These are phyloP conservation scores for Nakazawaea molendinolei DNA, from an alignment of 805 yeast genomes.

Conservation along the genomic window DNA sequence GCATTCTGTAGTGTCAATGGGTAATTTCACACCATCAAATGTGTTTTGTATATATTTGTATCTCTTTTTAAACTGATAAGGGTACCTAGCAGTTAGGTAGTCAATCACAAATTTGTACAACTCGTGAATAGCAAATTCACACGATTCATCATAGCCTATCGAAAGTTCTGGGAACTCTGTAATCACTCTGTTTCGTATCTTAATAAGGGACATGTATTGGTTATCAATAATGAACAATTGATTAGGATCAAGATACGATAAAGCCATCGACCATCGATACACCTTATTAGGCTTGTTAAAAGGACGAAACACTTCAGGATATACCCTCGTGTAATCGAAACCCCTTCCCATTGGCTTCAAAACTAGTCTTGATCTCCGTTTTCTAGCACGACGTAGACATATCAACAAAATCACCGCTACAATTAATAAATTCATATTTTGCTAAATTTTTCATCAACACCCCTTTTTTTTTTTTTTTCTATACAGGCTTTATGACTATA, in stretches of 20 bases:
- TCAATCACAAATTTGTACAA: slow-evolving; percentile 36
- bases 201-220: slow-evolving; percentile 42
- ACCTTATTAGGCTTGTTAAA: slow-evolving; percentile 35
- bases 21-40: slow-evolving; percentile 23
- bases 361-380: too few species aligned
- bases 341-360: too few species aligned
- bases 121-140: slow-evolving; percentile 37
- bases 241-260: slow-evolving; percentile 37
- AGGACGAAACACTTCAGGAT: slow-evolving; percentile 40
- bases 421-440: background rate
- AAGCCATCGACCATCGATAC: slow-evolving; percentile 61
- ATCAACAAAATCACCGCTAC: too few species aligned
- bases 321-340: too few species aligned
- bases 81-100: slow-evolving; percentile 42
- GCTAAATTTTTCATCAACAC: background rate
- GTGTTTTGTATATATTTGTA: slow-evolving; percentile 14
- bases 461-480: background rate
- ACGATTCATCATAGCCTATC: slow-evolving; percentile 25
- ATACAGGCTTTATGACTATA: background rate
- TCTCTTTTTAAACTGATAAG: slow-evolving; percentile 37
- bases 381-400: too few species aligned
- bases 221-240: slow-evolving; percentile 60
- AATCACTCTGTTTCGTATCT: slow-evolving; percentile 29
- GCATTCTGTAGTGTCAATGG: slow-evolving; percentile 12
- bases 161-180: slow-evolving; percentile 26